Base-by-base conservation (phyloP, 345 rosid genomes). In the Salix arbutifolia region DNA sequence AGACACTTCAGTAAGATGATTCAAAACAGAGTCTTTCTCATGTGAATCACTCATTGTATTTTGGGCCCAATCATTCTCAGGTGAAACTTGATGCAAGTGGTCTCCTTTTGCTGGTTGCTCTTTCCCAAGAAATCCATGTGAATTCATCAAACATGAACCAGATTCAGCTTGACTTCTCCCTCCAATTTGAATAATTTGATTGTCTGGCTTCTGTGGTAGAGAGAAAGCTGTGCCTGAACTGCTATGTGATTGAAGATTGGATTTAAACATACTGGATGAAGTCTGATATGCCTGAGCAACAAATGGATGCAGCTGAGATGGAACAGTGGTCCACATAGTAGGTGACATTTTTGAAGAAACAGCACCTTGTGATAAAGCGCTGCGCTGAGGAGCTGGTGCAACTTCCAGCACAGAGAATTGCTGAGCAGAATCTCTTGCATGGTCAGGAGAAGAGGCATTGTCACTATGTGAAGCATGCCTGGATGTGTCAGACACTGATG, bases 71-170 rank as follows among this genome's bases (percentile, higher is more conserved):
- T 69, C 81, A 50, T 60, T 83, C 69, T 72, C 80, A 3, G 78
- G 78, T 35, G 69, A 69, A 65, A 73, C 75, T 62, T 76, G 85
- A 78, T 66, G 83, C 61, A 74, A 26, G 30, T 33, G 56, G 52
- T 74, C 74, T 74, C 70, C 87, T 76, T 83, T 87, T 69, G 77
- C 79, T 16, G 61, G 77, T 44, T 81, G 90, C 72, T 88, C 89
- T 73, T 82, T 82, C 81, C 75, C 81, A 75, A 53, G 70, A 65
- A 77, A 70, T 65, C 79, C 77, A 71, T 80, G 85, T 77, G 81
- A 76, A 76, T 86, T 85, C 67, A 53, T 75, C 79, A 83, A 64
- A 69, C 50, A 71, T 38, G 73, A 77, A 70, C 77, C 82, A 81
- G 81, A 80, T 75, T 78, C 88, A 77, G 87, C 70, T 79, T 65